phyloP scores from a whole-genome alignment of 768 basidiomycete genomes.

The Phaeotremella skinneri region DNA sequence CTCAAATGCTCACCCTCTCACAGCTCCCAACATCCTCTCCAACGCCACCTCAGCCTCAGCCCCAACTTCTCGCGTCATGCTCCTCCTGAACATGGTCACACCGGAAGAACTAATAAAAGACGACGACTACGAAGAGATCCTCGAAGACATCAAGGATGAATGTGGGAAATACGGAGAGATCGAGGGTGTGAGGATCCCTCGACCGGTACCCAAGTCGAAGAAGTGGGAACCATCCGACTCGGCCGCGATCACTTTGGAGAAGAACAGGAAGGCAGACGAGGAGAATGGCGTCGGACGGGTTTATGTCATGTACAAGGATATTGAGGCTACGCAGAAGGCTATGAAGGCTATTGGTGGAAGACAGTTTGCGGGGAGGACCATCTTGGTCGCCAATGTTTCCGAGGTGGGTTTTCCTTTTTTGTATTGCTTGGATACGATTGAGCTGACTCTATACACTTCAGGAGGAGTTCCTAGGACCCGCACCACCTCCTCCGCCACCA shows the following conservation, averaged over 20 bases:
- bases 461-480: conserved; percentile 50
- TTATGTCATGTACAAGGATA: conserved; percentile 78
- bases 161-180: conserved; percentile 47
- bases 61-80: conserved; percentile 82
- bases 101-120: conserved; percentile 86
- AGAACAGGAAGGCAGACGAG: conserved; percentile 56
- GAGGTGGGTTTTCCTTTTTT: conserved; percentile 36
- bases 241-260: conserved; percentile 69
- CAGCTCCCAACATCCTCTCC: conserved; percentile 43
- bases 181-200: conserved; percentile 43
- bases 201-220: conserved; percentile 62
- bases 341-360: conserved; percentile 82
- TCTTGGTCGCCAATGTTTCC: conserved; percentile 47
- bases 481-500: conserved; percentile 45
- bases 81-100: conserved; percentile 99
- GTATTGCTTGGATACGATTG: not conserved
- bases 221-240: conserved; percentile 59
- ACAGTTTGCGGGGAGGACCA: conserved; percentile 53
- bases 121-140: conserved; percentile 86
- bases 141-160: conserved; percentile 76
- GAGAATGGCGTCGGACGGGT: conserved; percentile 91
- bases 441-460: conserved; percentile 10
- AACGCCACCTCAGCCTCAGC: conserved; percentile 28
- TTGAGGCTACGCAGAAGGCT: conserved; percentile 65
- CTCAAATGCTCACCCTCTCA: not conserved